Evolutionary conservation across 1,284 basidiomycete genomes (phyloP), one percentile per base, ranked within the genome.

Genomic region (Ganoderma leucocontextum): DNA sequence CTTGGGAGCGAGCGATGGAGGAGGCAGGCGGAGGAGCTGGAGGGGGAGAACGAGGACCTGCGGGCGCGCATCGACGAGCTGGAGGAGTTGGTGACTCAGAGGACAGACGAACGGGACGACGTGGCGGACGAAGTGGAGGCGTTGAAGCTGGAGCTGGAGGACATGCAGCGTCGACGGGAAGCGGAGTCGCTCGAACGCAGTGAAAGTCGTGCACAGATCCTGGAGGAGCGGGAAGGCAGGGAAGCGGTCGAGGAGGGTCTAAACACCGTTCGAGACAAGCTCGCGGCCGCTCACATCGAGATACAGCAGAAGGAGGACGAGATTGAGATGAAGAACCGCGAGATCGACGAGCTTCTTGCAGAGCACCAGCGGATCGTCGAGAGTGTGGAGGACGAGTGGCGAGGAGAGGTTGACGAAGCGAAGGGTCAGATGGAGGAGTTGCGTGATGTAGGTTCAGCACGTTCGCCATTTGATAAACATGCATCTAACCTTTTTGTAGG

Each of bases 231-330:
- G 22, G 89, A 92, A 69, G 90, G 91, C 69, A 81, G 91, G 36
- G 91, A 93, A 75, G 89, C 87, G 0, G 86, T 91, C 2, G 91
- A 94, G 75, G 91, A 91, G 17, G 91, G 91, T 72, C 77, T 94
- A 64, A 93, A 94, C 74, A 84, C 87, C 0, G 80, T 93, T 52
- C 83, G 90, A 60, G 94, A 95, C 80, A 89, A 89, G 77, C 83
- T 95, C 2, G 91, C 94, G 0, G 92, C 92, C 0, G 86, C 89
- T 5, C 86, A 90, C 74, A 94, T 96, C 70, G 93, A 95, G 78
- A 80, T 95, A 36, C 91, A 94, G 77, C 89, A 93, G 78, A 91
- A 88, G 77, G 94, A 95, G 74, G 92, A 93, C 72, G 94, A 95
- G 42, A 79, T 93, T n/a, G 91, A 93, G 65, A 83, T 89, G 78